Percentiles rank a stretch among this genome's conserved stretches.
These are phyloP conservation scores for Wallacemonas sp. DNA, from an alignment of 208 protist species.

Conservation along the genomic window DNA sequence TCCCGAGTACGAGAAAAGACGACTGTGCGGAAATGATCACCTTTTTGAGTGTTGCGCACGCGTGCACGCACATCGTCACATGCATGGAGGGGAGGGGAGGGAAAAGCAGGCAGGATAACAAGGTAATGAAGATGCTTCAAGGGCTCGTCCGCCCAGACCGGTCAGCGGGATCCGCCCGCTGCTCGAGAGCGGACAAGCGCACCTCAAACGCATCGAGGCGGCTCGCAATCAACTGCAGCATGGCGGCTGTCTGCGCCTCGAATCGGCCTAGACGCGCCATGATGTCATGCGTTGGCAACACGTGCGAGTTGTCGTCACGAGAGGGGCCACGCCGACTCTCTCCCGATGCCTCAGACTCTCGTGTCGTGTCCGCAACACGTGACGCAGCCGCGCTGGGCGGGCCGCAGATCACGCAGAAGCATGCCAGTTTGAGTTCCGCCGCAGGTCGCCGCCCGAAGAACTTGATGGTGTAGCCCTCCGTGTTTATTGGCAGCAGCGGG, in stretches of 20 bases:
- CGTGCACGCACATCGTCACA: too few relatives aligned
- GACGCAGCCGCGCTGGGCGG: not conserved
- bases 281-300: not conserved
- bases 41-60: too few relatives aligned
- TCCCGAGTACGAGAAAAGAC: too few relatives aligned
- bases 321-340: too few relatives aligned
- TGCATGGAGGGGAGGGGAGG: not conserved
- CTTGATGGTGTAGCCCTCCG: conserved; percentile 21
- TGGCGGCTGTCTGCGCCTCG: conserved; percentile 11
- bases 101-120: not conserved
- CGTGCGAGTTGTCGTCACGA: too few relatives aligned
- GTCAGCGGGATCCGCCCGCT: too few relatives aligned
- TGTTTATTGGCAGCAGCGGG: conserved; percentile 1
- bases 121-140: not conserved
- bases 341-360: too few relatives aligned
- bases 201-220: conserved; percentile 20
- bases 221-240: conserved; percentile 14
- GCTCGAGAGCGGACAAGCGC: conserved; percentile 19
- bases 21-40: too few relatives aligned
- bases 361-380: not conserved
- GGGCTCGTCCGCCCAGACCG: too few relatives aligned
- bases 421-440: conserved; percentile 11
- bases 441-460: conserved; percentile 26
- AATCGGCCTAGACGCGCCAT: conserved; percentile 14
- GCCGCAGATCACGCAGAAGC: conserved; percentile 15